These are phyloP conservation scores for Plasmodium inui DNA, from an alignment of 169 alveolate genomes.

Conservation along the genomic window DNA sequence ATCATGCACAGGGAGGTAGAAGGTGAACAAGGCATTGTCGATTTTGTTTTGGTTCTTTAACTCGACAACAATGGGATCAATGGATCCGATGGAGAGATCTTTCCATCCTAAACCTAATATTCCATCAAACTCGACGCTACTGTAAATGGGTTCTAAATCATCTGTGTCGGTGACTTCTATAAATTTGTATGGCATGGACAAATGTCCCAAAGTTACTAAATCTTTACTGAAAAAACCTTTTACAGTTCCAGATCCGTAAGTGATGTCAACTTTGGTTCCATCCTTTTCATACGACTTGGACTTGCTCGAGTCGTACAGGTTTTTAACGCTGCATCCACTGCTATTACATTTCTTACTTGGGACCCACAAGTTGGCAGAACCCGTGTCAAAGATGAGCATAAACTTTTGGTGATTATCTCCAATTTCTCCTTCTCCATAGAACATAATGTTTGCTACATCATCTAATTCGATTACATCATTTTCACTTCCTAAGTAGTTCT, in stretches of 20 bases:
- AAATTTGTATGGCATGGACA: slow-evolving; percentile 64
- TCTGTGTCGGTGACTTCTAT: slow-evolving; percentile 74
- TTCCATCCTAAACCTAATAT: slow-evolving; percentile 80
- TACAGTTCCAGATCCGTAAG: slow-evolving; percentile 86
- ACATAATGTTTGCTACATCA: slow-evolving; percentile 26
- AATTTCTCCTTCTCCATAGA: slow-evolving; percentile 53
- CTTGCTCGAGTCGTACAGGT: slow-evolving; percentile 74
- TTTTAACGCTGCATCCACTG: slow-evolving; percentile 78
- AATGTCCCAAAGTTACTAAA: slow-evolving; percentile 74
- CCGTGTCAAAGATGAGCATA: slow-evolving; percentile 80
- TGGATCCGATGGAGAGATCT: slow-evolving; percentile 42
- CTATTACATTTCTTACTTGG: slow-evolving; percentile 78
- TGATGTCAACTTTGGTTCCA: slow-evolving; percentile 77
- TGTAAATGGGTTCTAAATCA: slow-evolving; percentile 63
- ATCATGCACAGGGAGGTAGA: slow-evolving; percentile 42
- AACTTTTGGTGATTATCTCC: slow-evolving; percentile 60
- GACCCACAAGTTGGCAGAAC: slow-evolving; percentile 88
- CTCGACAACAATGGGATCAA: slow-evolving; percentile 60
- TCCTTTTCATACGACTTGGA: slow-evolving; percentile 82
- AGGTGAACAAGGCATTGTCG: slow-evolving; percentile 55
- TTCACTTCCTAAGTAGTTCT: slow-evolving; percentile 25
- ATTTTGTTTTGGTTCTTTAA: slow-evolving; percentile 46
- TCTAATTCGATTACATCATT: slow-evolving; percentile 62
- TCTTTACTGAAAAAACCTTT: slow-evolving; percentile 83
- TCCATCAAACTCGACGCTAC: slow-evolving; percentile 58